Conservation (phyloP, 1,139 yeast genomes). For the Yamadazyma aaseri region DNA sequence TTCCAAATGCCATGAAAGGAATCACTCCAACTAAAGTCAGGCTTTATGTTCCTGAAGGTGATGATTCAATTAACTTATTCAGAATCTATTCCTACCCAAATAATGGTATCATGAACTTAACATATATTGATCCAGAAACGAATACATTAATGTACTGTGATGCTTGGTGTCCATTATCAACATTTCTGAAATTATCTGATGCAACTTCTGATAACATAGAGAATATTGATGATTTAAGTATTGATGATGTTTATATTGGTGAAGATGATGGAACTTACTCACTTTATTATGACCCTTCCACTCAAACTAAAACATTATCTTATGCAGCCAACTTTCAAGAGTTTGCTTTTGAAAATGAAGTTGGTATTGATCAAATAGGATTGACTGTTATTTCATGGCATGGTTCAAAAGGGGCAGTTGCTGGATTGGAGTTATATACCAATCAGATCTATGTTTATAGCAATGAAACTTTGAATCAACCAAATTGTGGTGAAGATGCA, state of each 20-base stretch:
- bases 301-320: slow-evolving; percentile 44
- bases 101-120: slow-evolving; percentile 86
- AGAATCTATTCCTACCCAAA: slow-evolving; percentile 77
- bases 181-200: slow-evolving; percentile 28
- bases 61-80: slow-evolving; percentile 60
- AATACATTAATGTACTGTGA: slow-evolving; percentile 65
- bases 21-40: slow-evolving; percentile 73
- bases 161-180: slow-evolving; percentile 76
- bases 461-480: slow-evolving; percentile 68
- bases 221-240: slow-evolving; percentile 21
- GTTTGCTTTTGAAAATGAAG: slow-evolving; percentile 71
- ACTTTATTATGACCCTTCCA: slow-evolving; percentile 39
- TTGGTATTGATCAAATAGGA: slow-evolving; percentile 62
- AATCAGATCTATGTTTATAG: slow-evolving; percentile 65
- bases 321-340: slow-evolving; percentile 64
- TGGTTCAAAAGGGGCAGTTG: slow-evolving; percentile 65
- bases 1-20: slow-evolving; percentile 53
- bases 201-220: slow-evolving; percentile 23
- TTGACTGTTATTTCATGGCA: slow-evolving; percentile 69
- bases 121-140: slow-evolving; percentile 74
- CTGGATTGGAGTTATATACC: slow-evolving; percentile 75
- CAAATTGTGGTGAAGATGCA: slow-evolving; percentile 48
- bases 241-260: slow-evolving; percentile 29
- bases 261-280: slow-evolving; percentile 36
- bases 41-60: slow-evolving; percentile 58